Evolutionary conservation across 108 stramenopile genomes (phyloP).

Genomic region (Cyclotella choctawhatcheeana): DNA sequence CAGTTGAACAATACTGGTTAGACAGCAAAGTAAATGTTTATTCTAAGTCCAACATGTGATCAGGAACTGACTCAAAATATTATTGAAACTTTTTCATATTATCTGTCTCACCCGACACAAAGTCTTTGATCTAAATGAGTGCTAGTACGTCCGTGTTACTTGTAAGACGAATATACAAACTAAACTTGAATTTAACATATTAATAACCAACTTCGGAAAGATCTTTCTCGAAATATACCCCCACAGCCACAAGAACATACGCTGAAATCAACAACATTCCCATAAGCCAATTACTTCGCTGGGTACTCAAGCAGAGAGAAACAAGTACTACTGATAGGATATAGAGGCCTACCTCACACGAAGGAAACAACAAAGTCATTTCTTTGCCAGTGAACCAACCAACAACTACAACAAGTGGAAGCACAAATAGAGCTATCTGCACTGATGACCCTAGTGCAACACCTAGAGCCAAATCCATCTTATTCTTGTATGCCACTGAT

Average conservation of each 20-base stretch:
- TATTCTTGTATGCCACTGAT: conserved; percentile 93
- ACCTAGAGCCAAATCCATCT: conserved; percentile 93
- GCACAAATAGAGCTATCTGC: conserved; percentile 91
- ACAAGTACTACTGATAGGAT: conserved; percentile 78
- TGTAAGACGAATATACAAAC: too few relatives aligned
- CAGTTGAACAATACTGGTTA: conserved; percentile 30
- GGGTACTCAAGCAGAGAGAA: conserved; percentile 62
- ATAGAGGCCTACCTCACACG: conserved; percentile 83
- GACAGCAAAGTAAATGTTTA: conserved; percentile 6
- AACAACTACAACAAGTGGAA: conserved; percentile 86
- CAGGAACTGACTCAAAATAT: neutral
- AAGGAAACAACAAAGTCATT: conserved; percentile 93
- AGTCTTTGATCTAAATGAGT: too few relatives aligned
- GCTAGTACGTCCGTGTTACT: too few relatives aligned
- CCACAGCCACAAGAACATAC: conserved; percentile 86
- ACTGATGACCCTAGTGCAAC: conserved; percentile 89
- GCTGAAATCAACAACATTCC: conserved; percentile 87
- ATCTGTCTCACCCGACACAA: too few relatives aligned
- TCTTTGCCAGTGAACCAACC: conserved; percentile 81
- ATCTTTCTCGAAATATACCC: conserved; percentile 84
- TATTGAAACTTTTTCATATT: too few relatives aligned
- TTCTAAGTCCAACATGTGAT: conserved; percentile 17
- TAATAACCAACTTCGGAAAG: too few relatives aligned
- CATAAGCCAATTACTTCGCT: conserved; percentile 89
- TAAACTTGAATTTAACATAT: too few relatives aligned